Evolutionary conservation across 805 yeast species (phyloP), one percentile per base, ranked within the genome.

Genomic region (Kodamaea neixiangensis): DNA sequence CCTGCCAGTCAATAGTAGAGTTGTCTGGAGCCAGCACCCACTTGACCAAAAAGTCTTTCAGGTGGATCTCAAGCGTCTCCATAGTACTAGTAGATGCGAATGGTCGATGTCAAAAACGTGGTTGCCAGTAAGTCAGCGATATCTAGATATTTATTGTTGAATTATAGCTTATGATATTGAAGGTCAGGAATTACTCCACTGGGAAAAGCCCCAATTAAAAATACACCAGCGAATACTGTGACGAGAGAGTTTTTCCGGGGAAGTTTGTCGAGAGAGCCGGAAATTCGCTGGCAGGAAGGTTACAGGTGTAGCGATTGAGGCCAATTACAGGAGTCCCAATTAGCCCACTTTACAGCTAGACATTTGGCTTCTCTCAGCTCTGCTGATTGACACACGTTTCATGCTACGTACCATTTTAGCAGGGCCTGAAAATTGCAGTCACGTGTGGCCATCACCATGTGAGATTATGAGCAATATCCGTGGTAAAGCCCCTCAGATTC

Each of bases 31-130:
- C 87, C 54, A 83, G 80, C 49, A 92, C 83, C 98, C 98, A 94
- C 59, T 93, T 89, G 61, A 92, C 88, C 54, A 91, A 82, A 62
- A 89, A 93, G 51, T 94, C 87, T 66, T 89, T 87, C 46, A 96
- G 85, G 60, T 92, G 96, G 19, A 94, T 83, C 68, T 93, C 97
- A 45, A 94, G 79, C 1, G 91, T 85, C 68, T 93, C 98, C 97
- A 91, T 89, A 5, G 45, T 33, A 21, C 25, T 21, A 13, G 15
- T 46, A 18, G n/a, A 42, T 25, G 45, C 21, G 41, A 37, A 37
- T 37, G 41, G 19, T 37, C 41, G 11, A 25, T 4, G 11, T 25
- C 7, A 37, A 37, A 37, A 37, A 37, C 41, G 41, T 37, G 41
- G 41, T 37, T 37, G 19, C 41, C 20, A 19, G 19, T 20, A 37